Base-by-base conservation (phyloP, 371 early-diverging fungal genomes). In the Saksenaea oblongispora region DNA sequence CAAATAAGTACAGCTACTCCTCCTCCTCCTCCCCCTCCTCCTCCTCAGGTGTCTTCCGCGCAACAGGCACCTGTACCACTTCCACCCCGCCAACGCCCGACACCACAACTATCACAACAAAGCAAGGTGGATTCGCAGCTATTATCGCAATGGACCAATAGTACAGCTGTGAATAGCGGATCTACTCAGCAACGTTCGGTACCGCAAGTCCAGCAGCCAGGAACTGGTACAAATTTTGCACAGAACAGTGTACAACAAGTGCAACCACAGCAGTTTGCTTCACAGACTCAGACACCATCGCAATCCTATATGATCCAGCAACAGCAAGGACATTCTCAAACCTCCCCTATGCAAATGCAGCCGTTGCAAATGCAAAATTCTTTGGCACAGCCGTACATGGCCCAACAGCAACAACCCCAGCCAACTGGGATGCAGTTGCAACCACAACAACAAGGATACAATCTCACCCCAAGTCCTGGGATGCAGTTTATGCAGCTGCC, bases 41-140 rank as follows among this genome's bases (percentile, higher is more conserved):
- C 37, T 1, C 56, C 59, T 26, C 67, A 58, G 42, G 35, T 39
- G 1, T 56, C 66, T 41, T 57, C 64, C 18, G 55, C 53, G n/a
- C 69, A 56, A 36, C 54, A 24, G 44, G 56, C 62, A 54, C 51
- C 67, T 57, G 62, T 72, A 54, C 56, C 67, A 26, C 65, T 65
- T 34, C 69, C 65, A 34, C 60, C 66, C 22, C 72, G 69, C 1
- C 71, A 80, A 62, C 70, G 70, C 60, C 67, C 76, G 53, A 67
- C 66, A 15, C 62, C 79, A 27, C 71, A 69, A 54, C 34, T 62
- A 24, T 58, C 78, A 28, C 75, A 77, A 36, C 72, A 76, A n/a
- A 70, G 66, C 44, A 42, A 76, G 63, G 69, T 80, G 54, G 73
- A 77, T 55, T 62, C 74, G 11, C 65, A 80, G 18, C 44, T 75